Evolutionary conservation across 805 yeast genomes (phyloP), one percentile per base, ranked within the genome.

Genomic region (Ogataea chonburiensis): DNA sequence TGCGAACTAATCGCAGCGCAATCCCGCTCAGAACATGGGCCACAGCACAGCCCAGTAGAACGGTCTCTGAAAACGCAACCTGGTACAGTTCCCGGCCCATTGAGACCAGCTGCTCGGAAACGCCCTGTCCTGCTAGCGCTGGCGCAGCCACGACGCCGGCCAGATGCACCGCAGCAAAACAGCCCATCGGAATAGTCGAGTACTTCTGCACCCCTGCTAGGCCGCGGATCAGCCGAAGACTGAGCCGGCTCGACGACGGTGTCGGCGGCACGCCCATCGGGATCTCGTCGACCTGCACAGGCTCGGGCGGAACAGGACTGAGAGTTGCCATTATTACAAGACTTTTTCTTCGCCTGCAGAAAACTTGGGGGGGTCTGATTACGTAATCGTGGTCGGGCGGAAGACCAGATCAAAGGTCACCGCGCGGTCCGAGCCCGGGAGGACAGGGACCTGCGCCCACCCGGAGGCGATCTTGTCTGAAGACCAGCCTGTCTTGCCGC

Each of bases 31-130:
- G 18, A 1, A 82, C 62, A 50, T 84, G 93, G 3, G 59, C 43
- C 0, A 61, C 52, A 2, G 68, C 57, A 0, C 79, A 59, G 1
- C 74, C 79, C 0, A 80, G 64, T n/a, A 74, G 47, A 0, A 64
- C 35, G 6, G 54, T 53, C 50, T 82, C 91, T 10, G 77, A 57
- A 1, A 60, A 46, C 0, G 79, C 69, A 0, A 67, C 62, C 39
- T 79, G 84, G 53, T 83, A 84, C 0, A 84, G 47, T 12, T 76
- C 71, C 24, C 91, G 65, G 0, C 78, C 77, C 61, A 79, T 64
- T 44, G 79, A 73, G 33, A 84, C 63, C 20, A 77, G 46, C 34
- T 79, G 81, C 34, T 79, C 72, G 3, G 75, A 72, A 3, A 67
- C 37, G 0, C 56, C 66, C 1, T 60, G 38, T 6, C 75, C 70